A percentile compares a stretch with the other conserved stretches of the same genome.
phyloP scores from a whole-genome alignment of 257 asterid genomes.

The Solanum bulbocastanum region DNA sequence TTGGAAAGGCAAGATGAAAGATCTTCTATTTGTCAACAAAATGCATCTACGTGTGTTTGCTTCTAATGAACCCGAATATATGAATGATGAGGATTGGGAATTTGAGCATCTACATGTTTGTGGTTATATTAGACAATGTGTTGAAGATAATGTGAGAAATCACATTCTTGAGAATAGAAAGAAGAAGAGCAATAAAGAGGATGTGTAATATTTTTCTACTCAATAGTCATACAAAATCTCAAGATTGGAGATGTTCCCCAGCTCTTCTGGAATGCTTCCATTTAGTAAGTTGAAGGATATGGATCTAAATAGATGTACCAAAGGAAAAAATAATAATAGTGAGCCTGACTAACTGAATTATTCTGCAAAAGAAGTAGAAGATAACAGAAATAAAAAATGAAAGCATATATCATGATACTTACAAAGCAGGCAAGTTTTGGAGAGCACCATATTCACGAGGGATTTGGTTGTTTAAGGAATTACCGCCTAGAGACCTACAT shows the following conservation, averaged over 20 bases:
- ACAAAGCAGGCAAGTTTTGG: not conserved
- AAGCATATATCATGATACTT: not conserved
- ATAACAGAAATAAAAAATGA: not conserved
- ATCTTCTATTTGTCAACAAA: too few species aligned
- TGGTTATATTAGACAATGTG: too few species aligned
- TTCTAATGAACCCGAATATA: too few species aligned
- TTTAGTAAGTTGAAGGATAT: not conserved
- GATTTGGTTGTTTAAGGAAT: not conserved
- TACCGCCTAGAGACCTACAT: not conserved
- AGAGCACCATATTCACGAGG: not conserved
- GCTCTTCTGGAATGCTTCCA: constrained; percentile 2
- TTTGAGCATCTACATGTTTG: too few species aligned
- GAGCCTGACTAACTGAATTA: not conserved
- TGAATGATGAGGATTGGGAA: too few species aligned
- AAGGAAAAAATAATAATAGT: not conserved
- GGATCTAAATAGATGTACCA: not conserved
- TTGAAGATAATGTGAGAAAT: too few species aligned
- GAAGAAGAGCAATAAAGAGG: not conserved
- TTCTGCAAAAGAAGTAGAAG: not conserved
- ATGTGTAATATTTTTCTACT: not conserved
- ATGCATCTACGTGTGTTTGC: too few species aligned
- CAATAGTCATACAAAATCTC: not conserved
- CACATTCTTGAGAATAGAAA: not conserved
- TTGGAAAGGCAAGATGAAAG: too few species aligned
- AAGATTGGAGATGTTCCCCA: not conserved